Conservation (phyloP, 108 stramenopile genomes). For the Nannochloropsis granulata region DNA sequence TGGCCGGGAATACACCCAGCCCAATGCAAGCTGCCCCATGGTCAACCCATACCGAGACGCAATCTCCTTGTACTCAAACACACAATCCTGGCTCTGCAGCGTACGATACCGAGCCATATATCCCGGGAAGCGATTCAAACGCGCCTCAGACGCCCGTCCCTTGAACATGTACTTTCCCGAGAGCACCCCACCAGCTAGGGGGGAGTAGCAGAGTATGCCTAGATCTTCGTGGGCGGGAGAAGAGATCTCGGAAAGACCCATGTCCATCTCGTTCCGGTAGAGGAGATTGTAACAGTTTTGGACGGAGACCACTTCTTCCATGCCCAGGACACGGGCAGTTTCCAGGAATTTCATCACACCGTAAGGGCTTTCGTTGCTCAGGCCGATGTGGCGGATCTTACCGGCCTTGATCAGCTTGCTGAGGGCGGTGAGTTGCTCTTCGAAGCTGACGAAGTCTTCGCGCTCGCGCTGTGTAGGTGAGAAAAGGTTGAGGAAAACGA, state of each 20-base stretch:
- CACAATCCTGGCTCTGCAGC: constrained; percentile 48
- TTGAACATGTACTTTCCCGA: constrained; percentile 36
- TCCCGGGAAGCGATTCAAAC: constrained; percentile 59
- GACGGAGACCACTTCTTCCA: constrained; percentile 59
- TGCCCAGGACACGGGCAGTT: constrained; percentile 49
- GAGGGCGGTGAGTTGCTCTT: constrained; percentile 60
- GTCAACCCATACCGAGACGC: constrained; percentile 48
- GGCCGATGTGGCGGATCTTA: constrained; percentile 24
- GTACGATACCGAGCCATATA: constrained; percentile 66
- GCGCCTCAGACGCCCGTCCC: constrained; percentile 35
- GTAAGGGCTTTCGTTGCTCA: constrained; percentile 72
- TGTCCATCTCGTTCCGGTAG: constrained; percentile 65
- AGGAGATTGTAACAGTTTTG: constrained; percentile 74
- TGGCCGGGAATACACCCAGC: constrained; percentile 59
- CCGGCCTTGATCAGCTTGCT: constrained; percentile 48
- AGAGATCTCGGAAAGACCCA: constrained; percentile 66
- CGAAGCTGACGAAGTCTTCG: constrained; percentile 47
- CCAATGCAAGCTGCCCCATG: constrained; percentile 57
- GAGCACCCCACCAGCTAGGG: constrained; percentile 70
- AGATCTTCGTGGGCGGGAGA: constrained; percentile 57
- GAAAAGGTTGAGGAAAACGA: no score
- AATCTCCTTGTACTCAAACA: constrained; percentile 49
- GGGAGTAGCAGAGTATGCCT: constrained; percentile 66
- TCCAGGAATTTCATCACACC: constrained; percentile 61
- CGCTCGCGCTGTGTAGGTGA: background rate